Evolutionary conservation across 1,284 basidiomycete genomes (phyloP), one percentile per base, ranked within the genome.

Genomic region (Sanghuangporus baumii): DNA sequence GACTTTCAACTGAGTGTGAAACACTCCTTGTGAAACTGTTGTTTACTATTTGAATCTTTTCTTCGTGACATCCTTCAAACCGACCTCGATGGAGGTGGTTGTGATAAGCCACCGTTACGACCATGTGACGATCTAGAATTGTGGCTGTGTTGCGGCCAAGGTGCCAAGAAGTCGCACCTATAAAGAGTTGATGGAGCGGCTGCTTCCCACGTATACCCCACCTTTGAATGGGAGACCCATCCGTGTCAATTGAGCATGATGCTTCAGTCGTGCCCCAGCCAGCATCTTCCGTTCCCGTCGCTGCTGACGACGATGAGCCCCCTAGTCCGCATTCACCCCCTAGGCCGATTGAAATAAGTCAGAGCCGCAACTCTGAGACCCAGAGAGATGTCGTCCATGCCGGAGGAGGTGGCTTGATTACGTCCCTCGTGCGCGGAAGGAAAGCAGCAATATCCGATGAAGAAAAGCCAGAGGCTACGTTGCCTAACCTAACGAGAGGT

Each of bases 261-360:
- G 56, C 56, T 31, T 43, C 40, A 18, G 56, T n/a, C 56, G 56
- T 47, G 56, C 56, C 43, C 2, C 56, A 57, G 38, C 56, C 56
- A 18, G 9, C 56, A 31, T 18, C 56, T 47, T 11, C 50, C n/a
- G 50, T 26, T 51, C 20, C 18, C 16, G 37, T 57, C 56, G 34
- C 23, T 57, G 56, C 38, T 38, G 56, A 57, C 56, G 56, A 57
- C n/a, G 56, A 57, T 57, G 56, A 57, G 56, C 56, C 56, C 56
- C 56, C 56, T 57, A 57, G 56, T 57, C 36, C 56, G 56, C 26
- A 57, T 47, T 57, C 56, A 26, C 43, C 56, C 56, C 5, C 56
- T 57, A 12, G 56, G 56, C 5, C 40, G 37, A 14, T 20, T 57
- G 37, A 57, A 57, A 46, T 57, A 47, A 23, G 31, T 5, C 50